These are phyloP conservation scores for Cucurbita maxima DNA, from an alignment of 306 rosid genomes.

Conservation along the genomic window DNA sequence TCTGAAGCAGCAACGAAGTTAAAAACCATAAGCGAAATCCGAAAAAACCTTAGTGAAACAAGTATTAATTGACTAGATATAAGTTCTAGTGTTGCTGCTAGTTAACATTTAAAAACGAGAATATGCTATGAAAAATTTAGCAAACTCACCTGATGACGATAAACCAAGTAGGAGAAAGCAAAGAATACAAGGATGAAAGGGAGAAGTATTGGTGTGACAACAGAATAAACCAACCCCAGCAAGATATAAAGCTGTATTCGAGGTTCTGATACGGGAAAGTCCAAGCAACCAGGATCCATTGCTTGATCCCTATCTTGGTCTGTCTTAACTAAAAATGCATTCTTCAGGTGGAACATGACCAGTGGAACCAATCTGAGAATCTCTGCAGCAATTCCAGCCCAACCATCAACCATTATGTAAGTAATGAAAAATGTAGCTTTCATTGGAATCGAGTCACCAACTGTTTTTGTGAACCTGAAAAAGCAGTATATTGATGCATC, in stretches of 20 bases:
- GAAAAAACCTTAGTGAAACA: neutral
- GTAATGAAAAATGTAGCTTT: conserved; percentile 93
- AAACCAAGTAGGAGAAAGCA: conserved; percentile 61
- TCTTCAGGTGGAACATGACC: conserved; percentile 56
- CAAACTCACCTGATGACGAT: conserved; percentile 67
- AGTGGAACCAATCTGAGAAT: conserved; percentile 54
- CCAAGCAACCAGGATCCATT: conserved; percentile 70
- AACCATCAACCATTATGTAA: conserved; percentile 83
- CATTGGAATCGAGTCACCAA: conserved; percentile 82
- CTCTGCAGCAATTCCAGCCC: conserved; percentile 88
- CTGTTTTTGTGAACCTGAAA: conserved; percentile 61
- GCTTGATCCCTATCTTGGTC: conserved; percentile 64
- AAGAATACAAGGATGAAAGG: conserved; percentile 80
- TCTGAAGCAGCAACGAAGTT: neutral
- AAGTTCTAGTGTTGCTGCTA: neutral
- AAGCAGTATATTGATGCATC: conserved; percentile 11
- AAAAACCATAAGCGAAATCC: neutral
- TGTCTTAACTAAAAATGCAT: conserved; percentile 77
- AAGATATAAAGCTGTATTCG: conserved; percentile 73
- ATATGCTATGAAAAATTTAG: neutral
- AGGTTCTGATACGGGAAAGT: conserved; percentile 65
- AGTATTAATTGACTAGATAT: neutral
- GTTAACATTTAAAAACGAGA: neutral
- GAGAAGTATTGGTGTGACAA: conserved; percentile 72
- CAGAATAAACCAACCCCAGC: conserved; percentile 76